Conservation (phyloP, 805 yeast genomes). For the Hanseniaspora lachancei region DNA sequence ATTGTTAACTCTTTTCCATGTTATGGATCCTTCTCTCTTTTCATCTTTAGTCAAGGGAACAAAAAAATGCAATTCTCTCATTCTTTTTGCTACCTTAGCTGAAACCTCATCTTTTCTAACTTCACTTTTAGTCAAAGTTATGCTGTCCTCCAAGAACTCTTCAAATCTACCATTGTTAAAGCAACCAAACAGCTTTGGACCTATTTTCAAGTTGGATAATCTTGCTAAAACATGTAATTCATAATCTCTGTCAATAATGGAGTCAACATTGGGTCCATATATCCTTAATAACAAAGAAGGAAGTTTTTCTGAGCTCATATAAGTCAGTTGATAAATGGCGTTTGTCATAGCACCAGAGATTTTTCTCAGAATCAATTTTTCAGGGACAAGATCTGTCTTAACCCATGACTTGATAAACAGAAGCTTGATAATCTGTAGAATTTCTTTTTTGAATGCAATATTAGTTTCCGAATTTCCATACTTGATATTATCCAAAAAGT, state of each 20-base stretch:
- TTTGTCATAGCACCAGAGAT: slow-evolving; percentile 92
- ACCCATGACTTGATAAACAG: slow-evolving; percentile 71
- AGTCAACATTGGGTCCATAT: slow-evolving; percentile 77
- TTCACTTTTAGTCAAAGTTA: slow-evolving; percentile 59
- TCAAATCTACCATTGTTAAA: slow-evolving; percentile 89
- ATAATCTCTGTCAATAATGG: slow-evolving; percentile 70
- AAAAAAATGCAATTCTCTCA: slow-evolving; percentile 85
- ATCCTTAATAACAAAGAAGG: slow-evolving; percentile 63
- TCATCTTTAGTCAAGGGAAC: slow-evolving; percentile 52
- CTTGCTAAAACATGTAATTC: slow-evolving; percentile 65
- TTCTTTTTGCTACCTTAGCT: slow-evolving; percentile 82
- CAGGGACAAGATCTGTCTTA: slow-evolving; percentile 28
- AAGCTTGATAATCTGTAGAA: slow-evolving; percentile 48
- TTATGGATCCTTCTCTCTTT: slow-evolving; percentile 44
- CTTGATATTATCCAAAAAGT: slow-evolving; percentile 56
- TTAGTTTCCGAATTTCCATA: slow-evolving; percentile 50
- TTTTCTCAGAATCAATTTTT: slow-evolving; percentile 42
- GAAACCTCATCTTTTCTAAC: slow-evolving; percentile 64
- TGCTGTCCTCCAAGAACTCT: slow-evolving; percentile 75
- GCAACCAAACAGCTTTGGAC: slow-evolving; percentile 79
- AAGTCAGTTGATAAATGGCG: slow-evolving; percentile 62
- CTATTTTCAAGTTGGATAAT: slow-evolving; percentile 64
- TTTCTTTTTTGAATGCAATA: slow-evolving; percentile 54
- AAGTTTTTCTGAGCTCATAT: slow-evolving; percentile 29
- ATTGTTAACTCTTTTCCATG: slow-evolving; percentile 55